Evolutionary conservation across 441 rosid species (phyloP), one percentile per base, ranked within the genome.

Genomic region (Sinapis alba): DNA sequence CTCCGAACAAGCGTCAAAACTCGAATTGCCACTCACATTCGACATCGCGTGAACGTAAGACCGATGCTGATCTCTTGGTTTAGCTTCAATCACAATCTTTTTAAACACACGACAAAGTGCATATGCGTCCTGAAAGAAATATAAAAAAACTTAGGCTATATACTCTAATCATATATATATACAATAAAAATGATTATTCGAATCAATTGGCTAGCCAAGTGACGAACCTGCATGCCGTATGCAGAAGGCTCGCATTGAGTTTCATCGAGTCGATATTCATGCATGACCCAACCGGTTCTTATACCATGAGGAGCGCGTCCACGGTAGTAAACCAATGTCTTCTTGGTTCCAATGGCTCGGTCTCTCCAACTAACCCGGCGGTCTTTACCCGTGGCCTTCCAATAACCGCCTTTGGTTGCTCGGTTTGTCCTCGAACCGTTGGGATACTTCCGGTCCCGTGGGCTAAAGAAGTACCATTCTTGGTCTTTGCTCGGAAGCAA

Each of bases 351-450:
- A 11, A 94, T 93, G 0, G 96, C 72, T 54, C 90, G 89, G 63
- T 62, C 83, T 65, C 86, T 90, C 23, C 97, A 94, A 74, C 87
- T 92, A 23, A 94, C 97, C 54, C 92, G 88, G 23, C 98, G 82
- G 65, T 94, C 98, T 75, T 94, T 94, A 5, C 98, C 98, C 0
- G 98, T 94, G 7, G 98, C 98, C 74, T 94, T 94, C 98, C 98
- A 92, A 32, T 94, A 94, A 0, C 98, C 97, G 15, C 96, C 85
- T 83, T 90, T 90, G 7, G 99, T 94, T 38, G 99, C 99, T 0
- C 99, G 92, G 75, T 92, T 94, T 0, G 99, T 92, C 50, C 99
- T 92, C n/a, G 97, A 92, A 53, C 99, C 99, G 70, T 94, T 92
- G 0, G 97, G 99, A 72, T 94, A 94, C 81, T 94, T 94, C 0